Conservation (phyloP, 495 filamentous ascomycete species). For the Rhizodiscina lignyota region DNA sequence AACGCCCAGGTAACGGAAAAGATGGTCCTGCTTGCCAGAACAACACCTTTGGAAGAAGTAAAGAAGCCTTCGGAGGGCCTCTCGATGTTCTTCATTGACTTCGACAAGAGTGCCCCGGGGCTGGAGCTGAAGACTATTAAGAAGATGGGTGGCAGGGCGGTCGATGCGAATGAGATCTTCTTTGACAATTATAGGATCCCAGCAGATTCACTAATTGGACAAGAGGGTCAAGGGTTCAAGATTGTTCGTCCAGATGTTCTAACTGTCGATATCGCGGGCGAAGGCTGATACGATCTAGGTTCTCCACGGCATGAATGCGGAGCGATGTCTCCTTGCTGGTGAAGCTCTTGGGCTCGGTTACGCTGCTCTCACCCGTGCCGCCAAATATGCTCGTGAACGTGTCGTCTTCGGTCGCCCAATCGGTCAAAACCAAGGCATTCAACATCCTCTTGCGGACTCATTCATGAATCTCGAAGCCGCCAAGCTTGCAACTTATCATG, state of each 20-base stretch:
- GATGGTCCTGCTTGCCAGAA: conserved; percentile 66
- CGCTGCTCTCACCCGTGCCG: conserved; percentile 45
- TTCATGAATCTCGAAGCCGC: conserved; percentile 71
- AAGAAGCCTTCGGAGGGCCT: conserved; percentile 51
- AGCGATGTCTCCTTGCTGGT: conserved; percentile 59
- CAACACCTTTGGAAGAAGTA: conserved; percentile 47
- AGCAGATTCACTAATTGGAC: conserved; percentile 42
- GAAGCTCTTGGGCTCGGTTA: conserved; percentile 68
- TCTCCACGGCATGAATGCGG: conserved; percentile 72
- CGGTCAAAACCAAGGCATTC: conserved; percentile 58
- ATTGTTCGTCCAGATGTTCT: conserved; percentile 22
- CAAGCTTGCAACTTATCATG: conserved; percentile 63
- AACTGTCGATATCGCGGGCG: neutral
- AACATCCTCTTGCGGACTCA: conserved; percentile 55
- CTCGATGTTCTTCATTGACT: conserved; percentile 60
- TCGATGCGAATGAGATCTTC: conserved; percentile 76
- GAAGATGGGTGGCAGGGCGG: conserved; percentile 65
- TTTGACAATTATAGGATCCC: conserved; percentile 57
- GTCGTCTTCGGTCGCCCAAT: conserved; percentile 56
- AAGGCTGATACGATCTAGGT: conserved; percentile 22
- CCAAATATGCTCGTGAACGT: conserved; percentile 50
- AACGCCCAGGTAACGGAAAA: conserved; percentile 60
- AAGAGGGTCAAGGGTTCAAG: conserved; percentile 57
- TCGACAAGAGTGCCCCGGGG: conserved; percentile 39
- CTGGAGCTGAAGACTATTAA: conserved; percentile 53